Evolutionary conservation across 805 yeast species (phyloP).

Genomic region (Starmerella potacharoeniae): DNA sequence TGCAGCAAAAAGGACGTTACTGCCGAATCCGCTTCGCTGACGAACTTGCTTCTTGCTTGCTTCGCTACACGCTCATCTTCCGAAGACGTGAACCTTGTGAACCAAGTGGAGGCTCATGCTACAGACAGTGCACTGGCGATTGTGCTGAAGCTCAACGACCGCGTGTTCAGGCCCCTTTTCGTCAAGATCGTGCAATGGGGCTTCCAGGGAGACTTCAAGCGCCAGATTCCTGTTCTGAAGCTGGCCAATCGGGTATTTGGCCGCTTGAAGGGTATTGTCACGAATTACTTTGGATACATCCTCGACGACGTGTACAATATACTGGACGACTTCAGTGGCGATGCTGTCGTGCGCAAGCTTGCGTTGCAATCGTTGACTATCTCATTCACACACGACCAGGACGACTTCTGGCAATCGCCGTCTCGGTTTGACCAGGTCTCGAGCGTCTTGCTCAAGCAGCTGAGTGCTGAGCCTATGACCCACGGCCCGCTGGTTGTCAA

Average conservation of each 20-base stretch:
- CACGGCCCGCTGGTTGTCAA: conserved; percentile 75
- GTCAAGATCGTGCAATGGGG: conserved; percentile 87
- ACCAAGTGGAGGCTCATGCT: conserved; percentile 68
- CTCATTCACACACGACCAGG: conserved; percentile 80
- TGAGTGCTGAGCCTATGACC: conserved; percentile 47
- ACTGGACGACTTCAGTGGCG: conserved; percentile 27
- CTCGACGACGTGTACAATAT: conserved; percentile 51
- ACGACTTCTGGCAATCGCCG: conserved; percentile 88
- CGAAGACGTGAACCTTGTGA: conserved; percentile 28
- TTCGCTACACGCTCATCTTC: conserved; percentile 43
- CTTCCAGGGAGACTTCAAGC: conserved; percentile 41
- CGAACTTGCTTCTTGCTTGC: conserved; percentile 55
- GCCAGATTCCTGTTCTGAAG: conserved; percentile 67
- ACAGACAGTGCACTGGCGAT: conserved; percentile 61
- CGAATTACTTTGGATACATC: conserved; percentile 76
- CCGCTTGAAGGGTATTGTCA: conserved; percentile 72
- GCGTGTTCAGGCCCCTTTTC: conserved; percentile 84
- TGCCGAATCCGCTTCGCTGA: conserved; percentile 53
- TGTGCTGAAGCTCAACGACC: conserved; percentile 87
- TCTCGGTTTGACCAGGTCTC: conserved; percentile 69
- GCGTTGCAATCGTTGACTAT: conserved; percentile 61
- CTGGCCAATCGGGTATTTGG: conserved; percentile 79
- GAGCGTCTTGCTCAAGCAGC: conserved; percentile 52
- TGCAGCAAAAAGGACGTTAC: conserved; percentile 67
- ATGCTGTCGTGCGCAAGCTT: conserved; percentile 43